Base-by-base conservation (phyloP, 1,284 basidiomycete species). In the Golubevia sp. region DNA sequence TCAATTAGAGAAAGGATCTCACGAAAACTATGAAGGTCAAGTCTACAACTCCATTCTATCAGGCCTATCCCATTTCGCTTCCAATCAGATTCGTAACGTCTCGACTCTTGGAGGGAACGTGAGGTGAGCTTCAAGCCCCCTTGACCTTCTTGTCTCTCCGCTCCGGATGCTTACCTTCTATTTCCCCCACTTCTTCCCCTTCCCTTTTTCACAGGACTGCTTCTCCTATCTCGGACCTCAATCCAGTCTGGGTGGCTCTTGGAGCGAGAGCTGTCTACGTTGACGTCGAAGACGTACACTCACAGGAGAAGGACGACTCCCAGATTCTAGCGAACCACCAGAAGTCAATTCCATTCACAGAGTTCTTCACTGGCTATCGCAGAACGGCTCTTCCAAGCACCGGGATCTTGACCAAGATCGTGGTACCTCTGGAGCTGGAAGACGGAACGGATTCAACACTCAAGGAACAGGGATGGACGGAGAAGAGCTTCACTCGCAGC, bases 231-330 rank as follows among this genome's bases (percentile, higher is more conserved):
- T 81, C 77, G 55, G 84, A 85, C 60, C 68, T 84, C 23, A 85
- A 85, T 59, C 84, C 84, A 0, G 80, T 85, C 49, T 84, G 83
- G 84, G 73, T 84, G 5, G 84, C 84, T 1, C 61, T 67, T 5
- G 76, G 77, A 21, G 69, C 73, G 26, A 67, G 71, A 21, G 66
- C 74, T 1, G 70, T 66, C 1, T 71, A 66, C 13, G 62, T 68
- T 21, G 67, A 73, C 23, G 66, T 78, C n/a, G 56, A 66, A 2
- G 69, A 74, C 8, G 70, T 73, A 61, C 21, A 8, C 20, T 7
- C 6, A 11, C 50, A 66, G 23, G 73, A 75, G 18, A 18, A 8
- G 11, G 38, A 4, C 18, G 38, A 8, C 11, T n/a, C n/a, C n/a
- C n/a, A n/a, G n/a, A 44, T 44, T 18, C 18, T 44, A 18, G 11